Evolutionary conservation across 2,329 filamentous ascomycete species (phyloP), one percentile per base, ranked within the genome.

Genomic region (Ophiostoma sp.): DNA sequence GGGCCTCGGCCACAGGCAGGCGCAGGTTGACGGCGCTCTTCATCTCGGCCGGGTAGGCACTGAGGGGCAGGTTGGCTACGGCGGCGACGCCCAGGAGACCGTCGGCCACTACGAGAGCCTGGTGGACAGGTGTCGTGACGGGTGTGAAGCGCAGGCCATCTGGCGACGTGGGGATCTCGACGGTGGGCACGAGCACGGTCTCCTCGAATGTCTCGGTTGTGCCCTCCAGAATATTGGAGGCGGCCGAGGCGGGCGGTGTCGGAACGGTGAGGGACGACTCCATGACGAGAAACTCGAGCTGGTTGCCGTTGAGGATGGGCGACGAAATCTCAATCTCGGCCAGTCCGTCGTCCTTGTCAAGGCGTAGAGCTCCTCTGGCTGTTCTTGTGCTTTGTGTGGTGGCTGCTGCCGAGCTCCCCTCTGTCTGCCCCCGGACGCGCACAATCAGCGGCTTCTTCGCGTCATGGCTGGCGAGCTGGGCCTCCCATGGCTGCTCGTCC

Each of bases 61-160:
- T 84, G 52, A 84, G 75, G 22, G 84, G 82, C 64, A 87, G 79
- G 9, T 83, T 78, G 6, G 87, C 80, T 7, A 88, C 77, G 1
- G 87, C 84, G 5, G 91, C 85, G 0, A 92, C 89, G 8, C 92
- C 93, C 71, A 88, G 83, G 2, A 97, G 82, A 0, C 93, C 94
- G 68, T 93, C 87, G 0, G 90, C 90, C 9, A 97, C 87, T 11
- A 98, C 78, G 19, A 98, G 82, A 0, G 91, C 89, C 79, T 91
- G 93, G 79, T 98, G 95, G 0, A 98, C 94, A 0, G 95, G 95
- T 61, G 93, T 94, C 7, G 90, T 89, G 57, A 96, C 86, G 19
- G 90, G 87, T 15, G 90, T 90, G 73, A 89, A 87, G 75, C 89
- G 86, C 39, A 15, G 48, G 71, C 63, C 71, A 42, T 68, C 64